Base-by-base conservation (phyloP, 768 basidiomycete species). In the Tulasnella sp. region DNA sequence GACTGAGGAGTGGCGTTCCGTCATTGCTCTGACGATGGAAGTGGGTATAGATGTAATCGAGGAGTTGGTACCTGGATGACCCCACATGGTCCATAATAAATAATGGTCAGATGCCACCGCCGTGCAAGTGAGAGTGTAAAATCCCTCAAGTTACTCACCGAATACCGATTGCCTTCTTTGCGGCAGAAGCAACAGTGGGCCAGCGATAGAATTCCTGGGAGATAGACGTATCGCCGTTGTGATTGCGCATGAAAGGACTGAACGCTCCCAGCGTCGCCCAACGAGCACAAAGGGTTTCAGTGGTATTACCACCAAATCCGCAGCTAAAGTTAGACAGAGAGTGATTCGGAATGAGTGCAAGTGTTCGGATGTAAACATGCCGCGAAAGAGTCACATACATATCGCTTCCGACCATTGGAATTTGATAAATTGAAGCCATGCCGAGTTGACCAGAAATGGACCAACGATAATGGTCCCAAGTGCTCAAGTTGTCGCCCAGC, bases 191-290 rank as follows among this genome's bases (percentile, higher is more conserved):
- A 26, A 86, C 86, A 14, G 78, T 79, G 0, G 84, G 81, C 88
- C 88, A 90, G 34, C 84, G 80, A 76, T 89, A 90, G 78, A 89
- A 90, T 75, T 90, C 89, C 78, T 90, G 89, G 69, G 83, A 67
- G 69, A 81, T 86, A 0, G 83, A 80, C 0, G 78, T 82, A 75
- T 87, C 85, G 1, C 74, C 74, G 72, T 89, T 88, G 76, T 89
- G 87, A 77, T 92, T 90, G 9, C 91, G 82, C 87, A 88, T 90
- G 82, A 92, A 92, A 0, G 90, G 90, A 78, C 88, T 87, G 79
- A 91, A 92, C 0, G 88, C 90, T 0, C 89, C 89, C 2, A 92
- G 81, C 82, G 84, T 89, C 16, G 88, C 90, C 90, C 91, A 92
- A 41, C 91, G 82, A 41, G 88, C 87, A 74, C 89, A 90, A 0